Base-by-base conservation (phyloP, 495 filamentous ascomycete genomes). In the Wilcoxina mikolae region DNA sequence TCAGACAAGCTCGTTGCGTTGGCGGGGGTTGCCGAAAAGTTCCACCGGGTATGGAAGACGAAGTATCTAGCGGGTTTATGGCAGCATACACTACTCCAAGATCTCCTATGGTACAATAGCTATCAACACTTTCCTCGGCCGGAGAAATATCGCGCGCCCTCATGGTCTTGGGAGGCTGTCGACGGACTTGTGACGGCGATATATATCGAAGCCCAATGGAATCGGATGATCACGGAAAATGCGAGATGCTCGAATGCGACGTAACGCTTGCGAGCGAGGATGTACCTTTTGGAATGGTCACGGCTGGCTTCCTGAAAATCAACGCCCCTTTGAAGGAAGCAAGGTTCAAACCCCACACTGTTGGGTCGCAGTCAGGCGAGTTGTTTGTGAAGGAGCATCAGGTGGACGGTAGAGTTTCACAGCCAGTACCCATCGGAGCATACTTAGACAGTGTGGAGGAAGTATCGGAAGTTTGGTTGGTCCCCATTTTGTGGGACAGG, bases 121-220 rank as follows among this genome's bases (percentile, higher is more conserved):
- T 51, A 44, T 20, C 28, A 47, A 3, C 33, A 50, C 24, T 4
- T 46, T 27, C 60, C 57, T 23, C 26, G 43, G 12, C 57, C 52
- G 35, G 55, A 54, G 9, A 38, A 50, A 4, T 62, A 65, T 46
- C 56, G 65, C 22, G 65, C 62, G 18, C 62, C 65, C 41, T 65
- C 62, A 23, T 65, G 62, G 65, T 63, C 57, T 46, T 67, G 62
- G 65, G 59, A 60, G 23, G 56, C 59, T 29, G 57, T 65, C 39
- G 53, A 59, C 3, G 65, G 60, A 20, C 47, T 15, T 15, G 27
- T 51, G 15, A 28, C 31, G 3, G 27, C 27, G 3, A 9, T 28
- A 24, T 28, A 29, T 22, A n/a, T 51, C n/a, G 47, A 51, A 15
- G 47, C 26, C 31, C 23, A 22, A n/a, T 33, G 11, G 2, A 15